Percentiles rank a stretch among this genome's conserved stretches.
Conservation (phyloP, 352 stramenopile species). For the Globisporangium camurandrum region DNA sequence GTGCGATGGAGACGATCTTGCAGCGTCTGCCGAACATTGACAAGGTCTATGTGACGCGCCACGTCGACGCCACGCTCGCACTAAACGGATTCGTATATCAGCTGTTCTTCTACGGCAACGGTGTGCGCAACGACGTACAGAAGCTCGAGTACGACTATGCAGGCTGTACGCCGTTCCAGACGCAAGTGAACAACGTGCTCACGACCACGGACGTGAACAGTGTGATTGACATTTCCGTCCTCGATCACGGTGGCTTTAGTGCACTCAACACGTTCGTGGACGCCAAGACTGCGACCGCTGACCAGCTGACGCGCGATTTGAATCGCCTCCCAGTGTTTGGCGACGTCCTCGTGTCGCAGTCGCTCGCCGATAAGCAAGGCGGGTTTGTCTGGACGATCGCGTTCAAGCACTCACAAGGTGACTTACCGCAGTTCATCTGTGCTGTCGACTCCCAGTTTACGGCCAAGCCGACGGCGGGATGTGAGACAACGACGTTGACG, state of each 20-base stretch:
- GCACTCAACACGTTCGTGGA: constrained; percentile 43
- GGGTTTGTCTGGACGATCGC: constrained; percentile 73
- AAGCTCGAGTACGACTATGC: constrained; percentile 17
- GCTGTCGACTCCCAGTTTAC: constrained; percentile 36
- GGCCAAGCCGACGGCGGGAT: constrained; percentile 17
- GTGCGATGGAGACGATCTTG: constrained; percentile 47
- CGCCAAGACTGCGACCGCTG: constrained; percentile 28
- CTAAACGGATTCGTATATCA: constrained; percentile 59
- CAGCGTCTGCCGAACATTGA: constrained; percentile 63
- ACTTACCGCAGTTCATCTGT: constrained; percentile 72
- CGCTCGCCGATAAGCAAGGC: constrained; percentile 54
- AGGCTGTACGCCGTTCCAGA: constrained; percentile 47
- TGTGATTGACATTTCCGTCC: constrained; percentile 22
- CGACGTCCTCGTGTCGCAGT: constrained; percentile 49
- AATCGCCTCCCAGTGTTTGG: constrained; percentile 52
- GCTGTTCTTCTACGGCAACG: constrained; percentile 76
- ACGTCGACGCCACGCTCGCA: constrained; percentile 18
- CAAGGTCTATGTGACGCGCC: constrained; percentile 60
- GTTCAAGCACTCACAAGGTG: constrained; percentile 55
- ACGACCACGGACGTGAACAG: constrained; percentile 25
- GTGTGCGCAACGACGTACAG: constrained; percentile 28
- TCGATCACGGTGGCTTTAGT: constrained; percentile 47
- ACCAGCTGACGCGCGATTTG: constrained; percentile 36
- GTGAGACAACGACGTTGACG: constrained; percentile 53
- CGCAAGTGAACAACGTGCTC: constrained; percentile 54